Conservation (phyloP, 2,329 filamentous ascomycete genomes). For the Bipolaris oryzae region DNA sequence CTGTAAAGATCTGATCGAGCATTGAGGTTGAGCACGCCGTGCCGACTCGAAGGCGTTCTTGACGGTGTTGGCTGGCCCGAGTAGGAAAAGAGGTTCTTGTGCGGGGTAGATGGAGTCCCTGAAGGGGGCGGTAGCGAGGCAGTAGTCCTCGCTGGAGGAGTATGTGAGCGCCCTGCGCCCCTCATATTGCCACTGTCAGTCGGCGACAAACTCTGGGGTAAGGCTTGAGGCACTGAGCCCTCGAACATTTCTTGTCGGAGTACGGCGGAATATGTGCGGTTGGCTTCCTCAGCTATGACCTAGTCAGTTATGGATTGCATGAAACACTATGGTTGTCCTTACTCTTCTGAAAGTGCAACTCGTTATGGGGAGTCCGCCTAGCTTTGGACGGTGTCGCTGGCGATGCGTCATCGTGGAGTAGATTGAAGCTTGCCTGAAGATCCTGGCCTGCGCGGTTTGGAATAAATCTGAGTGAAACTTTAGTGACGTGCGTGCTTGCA, state of each 20-base stretch:
- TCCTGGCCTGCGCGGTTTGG: slow-evolving; percentile 93
- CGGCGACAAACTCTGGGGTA: slow-evolving; percentile 63
- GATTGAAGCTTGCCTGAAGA: slow-evolving; percentile 87
- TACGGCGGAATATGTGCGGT: slow-evolving; percentile 86
- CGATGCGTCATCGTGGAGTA: slow-evolving; percentile 90
- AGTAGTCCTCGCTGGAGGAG: slow-evolving; percentile 73
- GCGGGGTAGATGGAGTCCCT: slow-evolving; percentile 90
- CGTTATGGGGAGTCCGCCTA: slow-evolving; percentile 83
- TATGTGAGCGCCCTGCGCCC: slow-evolving; percentile 76
- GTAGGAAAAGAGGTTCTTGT: slow-evolving; percentile 96
- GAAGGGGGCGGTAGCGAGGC: slow-evolving; percentile 70
- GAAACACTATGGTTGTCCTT: slow-evolving; percentile 17
- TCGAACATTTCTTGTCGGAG: slow-evolving; percentile 93
- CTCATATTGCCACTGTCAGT: slow-evolving; percentile 60
- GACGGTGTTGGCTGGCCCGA: slow-evolving; percentile 85
- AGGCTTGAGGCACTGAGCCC: slow-evolving; percentile 80
- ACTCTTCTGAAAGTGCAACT: slow-evolving; percentile 92
- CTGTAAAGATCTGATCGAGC: slow-evolving; percentile 93
- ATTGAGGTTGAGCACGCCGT: slow-evolving; percentile 82
- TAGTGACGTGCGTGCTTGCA: not conserved
- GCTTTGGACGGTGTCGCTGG: slow-evolving; percentile 87
- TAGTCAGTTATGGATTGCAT: slow-evolving; percentile 18
- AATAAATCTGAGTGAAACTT: slow-evolving; percentile 74
- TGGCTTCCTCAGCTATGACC: slow-evolving; percentile 81
- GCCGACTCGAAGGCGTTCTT: slow-evolving; percentile 84